These are phyloP conservation scores for Plenodomus lindquistii DNA, from an alignment of 2,329 filamentous ascomycete genomes.

Conservation along the genomic window DNA sequence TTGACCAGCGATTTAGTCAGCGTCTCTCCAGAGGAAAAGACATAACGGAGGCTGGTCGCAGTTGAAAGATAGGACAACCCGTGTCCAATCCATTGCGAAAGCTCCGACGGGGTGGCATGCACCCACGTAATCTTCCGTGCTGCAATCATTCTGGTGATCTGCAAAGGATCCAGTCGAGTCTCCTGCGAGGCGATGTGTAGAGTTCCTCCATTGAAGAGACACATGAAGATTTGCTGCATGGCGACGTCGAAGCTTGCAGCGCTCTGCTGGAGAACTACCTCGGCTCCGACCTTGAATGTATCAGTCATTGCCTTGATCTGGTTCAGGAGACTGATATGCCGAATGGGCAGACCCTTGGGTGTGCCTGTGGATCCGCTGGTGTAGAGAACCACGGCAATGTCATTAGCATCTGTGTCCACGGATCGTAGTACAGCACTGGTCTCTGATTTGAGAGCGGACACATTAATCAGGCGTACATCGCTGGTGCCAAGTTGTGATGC, in stretches of 20 bases:
- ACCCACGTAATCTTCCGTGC: conserved; percentile 46
- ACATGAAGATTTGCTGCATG: neutral
- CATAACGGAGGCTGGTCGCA: no score
- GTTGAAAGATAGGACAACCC: no score
- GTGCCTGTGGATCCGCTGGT: conserved; percentile 59
- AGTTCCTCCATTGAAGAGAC: neutral
- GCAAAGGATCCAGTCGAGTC: conserved; percentile 39
- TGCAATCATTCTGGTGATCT: conserved; percentile 43
- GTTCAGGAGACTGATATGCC: conserved; percentile 3
- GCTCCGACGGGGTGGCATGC: conserved; percentile 49
- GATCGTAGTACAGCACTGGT: no score
- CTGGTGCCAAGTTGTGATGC: no score
- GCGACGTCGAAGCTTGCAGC: neutral
- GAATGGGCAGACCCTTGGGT: conserved; percentile 53
- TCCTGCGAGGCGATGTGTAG: conserved; percentile 36
- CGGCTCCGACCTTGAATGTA: neutral
- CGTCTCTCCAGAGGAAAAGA: no score
- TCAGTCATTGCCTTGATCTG: neutral
- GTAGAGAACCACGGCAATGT: conserved; percentile 58
- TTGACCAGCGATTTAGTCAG: no score
- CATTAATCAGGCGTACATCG: no score
- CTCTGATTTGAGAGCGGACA: neutral
- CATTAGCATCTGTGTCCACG: neutral
- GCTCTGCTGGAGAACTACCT: neutral
- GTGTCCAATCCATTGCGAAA: conserved; percentile 28